Evolutionary conservation across 2,329 filamentous ascomycete species (phyloP), one percentile per base, ranked within the genome.

Genomic region (Sclerotinia glacialis): DNA sequence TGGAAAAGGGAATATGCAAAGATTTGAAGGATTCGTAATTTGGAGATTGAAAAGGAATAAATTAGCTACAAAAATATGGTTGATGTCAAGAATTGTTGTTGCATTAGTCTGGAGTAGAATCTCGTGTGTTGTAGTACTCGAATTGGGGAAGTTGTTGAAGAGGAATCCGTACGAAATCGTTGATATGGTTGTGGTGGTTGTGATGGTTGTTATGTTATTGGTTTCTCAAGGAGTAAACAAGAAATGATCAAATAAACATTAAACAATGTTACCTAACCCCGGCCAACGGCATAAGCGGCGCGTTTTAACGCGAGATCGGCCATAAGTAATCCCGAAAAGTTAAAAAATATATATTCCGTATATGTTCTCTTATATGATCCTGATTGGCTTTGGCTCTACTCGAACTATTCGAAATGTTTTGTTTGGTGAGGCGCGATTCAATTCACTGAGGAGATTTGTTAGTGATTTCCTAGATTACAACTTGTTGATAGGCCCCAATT

Each of bases 1-100:
- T 67, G 56, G 62, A 67, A 68, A 49, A 67, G 63, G 37, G 44
- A 63, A 26, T 44, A 37, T 44, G 55, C 56, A 44, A 58, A 67
- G 56, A 60, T 31, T 44, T 11, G 61, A 31, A 44, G 60, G 18
- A 34, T 59, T 59, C 40, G 23, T 9, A 5, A 44, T 23, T n/a
- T 42, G 16, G 42, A 34, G n/a, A 40, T 16, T 40, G 44, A 31
- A 23, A 21, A n/a, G 42, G 12, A n/a, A 23, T n/a, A n/a, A 60
- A 34, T 47, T 60, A 12, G 56, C 42, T 47, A 47, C n/a, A 34
- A 60, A 44, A 47, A 60, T 21, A 60, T 37, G 42, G 42, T 47
- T 47, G 18, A 46, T 34, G 9, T 47, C 18, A 47, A 34, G 56
- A 42, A 34, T 47, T 34, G 56, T 60, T 47, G 56, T 47, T 47